Percentiles rank a stretch among this genome's conserved stretches.
Conservation (phyloP, 1,284 basidiomycete genomes). For the Boletus smithii region DNA sequence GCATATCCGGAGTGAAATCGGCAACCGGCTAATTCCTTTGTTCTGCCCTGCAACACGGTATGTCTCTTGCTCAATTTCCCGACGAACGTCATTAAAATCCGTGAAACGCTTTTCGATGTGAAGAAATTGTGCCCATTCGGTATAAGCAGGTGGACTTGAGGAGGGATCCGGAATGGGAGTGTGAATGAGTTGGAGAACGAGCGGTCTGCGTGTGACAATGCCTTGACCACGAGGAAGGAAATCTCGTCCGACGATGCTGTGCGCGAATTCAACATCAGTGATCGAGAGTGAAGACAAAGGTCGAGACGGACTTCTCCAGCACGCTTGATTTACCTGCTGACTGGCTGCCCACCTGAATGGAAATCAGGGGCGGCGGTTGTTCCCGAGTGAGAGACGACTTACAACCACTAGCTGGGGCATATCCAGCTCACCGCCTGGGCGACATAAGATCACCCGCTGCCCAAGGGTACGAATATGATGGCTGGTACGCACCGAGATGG, state of each 20-base stretch:
- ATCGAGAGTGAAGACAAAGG: constrained; percentile 6
- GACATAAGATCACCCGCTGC: constrained; percentile 17
- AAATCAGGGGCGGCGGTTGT: neutral
- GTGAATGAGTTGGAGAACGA: constrained; percentile 94
- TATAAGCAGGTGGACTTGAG: constrained; percentile 45
- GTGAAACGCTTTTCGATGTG: constrained; percentile 96
- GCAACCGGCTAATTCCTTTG: constrained; percentile 95
- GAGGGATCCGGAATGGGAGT: constrained; percentile 58
- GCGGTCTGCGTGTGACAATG: constrained; percentile 93
- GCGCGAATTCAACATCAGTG: constrained; percentile 2
- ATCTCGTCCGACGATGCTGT: constrained; percentile 89
- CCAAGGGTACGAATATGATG: constrained; percentile 7
- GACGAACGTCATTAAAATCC: constrained; percentile 90
- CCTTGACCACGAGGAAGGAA: constrained; percentile 93
- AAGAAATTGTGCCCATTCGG: constrained; percentile 95
- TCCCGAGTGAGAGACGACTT: constrained; percentile 30
- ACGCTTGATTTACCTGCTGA: constrained; percentile 86
- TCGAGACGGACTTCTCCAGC: constrained; percentile 67
- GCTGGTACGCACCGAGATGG: constrained; percentile 62
- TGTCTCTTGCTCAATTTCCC: constrained; percentile 98
- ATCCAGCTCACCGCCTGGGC: constrained; percentile 75
- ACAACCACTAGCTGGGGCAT: constrained; percentile 85
- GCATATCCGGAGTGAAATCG: constrained; percentile 93
- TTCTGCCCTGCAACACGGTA: constrained; percentile 97
- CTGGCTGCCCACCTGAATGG: constrained; percentile 73